Conservation (phyloP, 1,139 yeast species). For the Saccharomycopsis crataegensis region DNA sequence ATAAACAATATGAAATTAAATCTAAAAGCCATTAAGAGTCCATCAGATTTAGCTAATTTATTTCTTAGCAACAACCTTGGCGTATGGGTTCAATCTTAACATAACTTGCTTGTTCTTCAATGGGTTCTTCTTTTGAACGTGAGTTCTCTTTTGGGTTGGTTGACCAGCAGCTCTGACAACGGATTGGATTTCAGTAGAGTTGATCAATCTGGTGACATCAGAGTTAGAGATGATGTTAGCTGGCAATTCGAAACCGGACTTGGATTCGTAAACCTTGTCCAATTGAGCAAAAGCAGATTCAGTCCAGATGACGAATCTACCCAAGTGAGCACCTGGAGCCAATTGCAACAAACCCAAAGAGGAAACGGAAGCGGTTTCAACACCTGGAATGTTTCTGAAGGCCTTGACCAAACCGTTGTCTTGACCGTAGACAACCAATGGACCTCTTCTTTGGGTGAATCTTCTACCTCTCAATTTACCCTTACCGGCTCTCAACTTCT, state of each 20-base stretch:
- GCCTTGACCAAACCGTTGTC: conserved; percentile 98
- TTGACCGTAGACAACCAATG: conserved; percentile 95
- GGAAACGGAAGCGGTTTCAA: conserved; percentile 90
- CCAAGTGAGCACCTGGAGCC: conserved; percentile 99
- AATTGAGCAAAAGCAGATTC: conserved; percentile 96
- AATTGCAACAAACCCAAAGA: conserved; percentile 95
- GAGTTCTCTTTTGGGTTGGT: conserved; percentile 86
- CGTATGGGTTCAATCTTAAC: conserved; percentile 99
- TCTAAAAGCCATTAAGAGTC: no score
- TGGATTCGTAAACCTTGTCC: conserved; percentile 97
- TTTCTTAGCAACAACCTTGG: conserved; percentile 81
- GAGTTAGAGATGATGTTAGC: conserved; percentile 89
- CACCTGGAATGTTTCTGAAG: conserved; percentile 99
- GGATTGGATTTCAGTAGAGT: conserved; percentile 98
- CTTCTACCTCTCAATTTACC: conserved; percentile 99
- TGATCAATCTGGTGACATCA: conserved; percentile 94
- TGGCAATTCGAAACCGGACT: conserved; percentile 91
- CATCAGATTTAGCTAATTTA: not conserved
- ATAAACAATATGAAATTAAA: no score
- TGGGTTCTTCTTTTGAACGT: conserved; percentile 99
- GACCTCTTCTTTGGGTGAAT: conserved; percentile 99
- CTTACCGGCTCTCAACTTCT: conserved; percentile 99
- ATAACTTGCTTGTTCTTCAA: conserved; percentile 98
- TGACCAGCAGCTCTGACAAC: conserved; percentile 97
- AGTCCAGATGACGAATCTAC: conserved; percentile 99